phyloP scores from a whole-genome alignment of 345 rosid genomes.

The Salix viminalis region DNA sequence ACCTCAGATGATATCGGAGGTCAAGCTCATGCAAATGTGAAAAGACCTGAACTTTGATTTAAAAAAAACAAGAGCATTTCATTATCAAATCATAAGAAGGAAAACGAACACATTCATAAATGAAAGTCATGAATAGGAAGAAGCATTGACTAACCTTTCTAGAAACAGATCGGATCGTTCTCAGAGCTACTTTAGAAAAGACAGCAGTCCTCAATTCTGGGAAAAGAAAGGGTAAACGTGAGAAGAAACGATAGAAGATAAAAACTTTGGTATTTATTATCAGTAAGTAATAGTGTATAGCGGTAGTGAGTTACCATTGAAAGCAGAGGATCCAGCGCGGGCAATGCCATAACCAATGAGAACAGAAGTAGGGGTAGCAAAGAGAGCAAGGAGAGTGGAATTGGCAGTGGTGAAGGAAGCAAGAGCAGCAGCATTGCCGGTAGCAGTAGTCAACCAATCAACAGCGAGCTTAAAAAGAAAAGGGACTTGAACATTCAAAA shows the following conservation, averaged over 20 bases:
- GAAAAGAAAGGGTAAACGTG: conserved; percentile 10
- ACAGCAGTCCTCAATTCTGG: conserved; percentile 94
- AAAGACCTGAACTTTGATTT: conserved; percentile 53
- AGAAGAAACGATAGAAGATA: neutral
- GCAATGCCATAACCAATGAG: conserved; percentile 94
- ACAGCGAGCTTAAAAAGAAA: conserved; percentile 90
- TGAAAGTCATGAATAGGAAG: neutral
- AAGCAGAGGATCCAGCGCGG: conserved; percentile 72
- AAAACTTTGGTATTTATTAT: neutral
- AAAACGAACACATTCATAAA: neutral
- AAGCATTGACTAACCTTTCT: conserved; percentile 54
- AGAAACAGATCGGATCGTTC: conserved; percentile 88
- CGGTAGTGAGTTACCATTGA: conserved; percentile 52
- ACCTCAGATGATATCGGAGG: conserved; percentile 91
- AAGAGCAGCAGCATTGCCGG: conserved; percentile 48
- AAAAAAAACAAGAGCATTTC: neutral
- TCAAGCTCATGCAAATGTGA: conserved; percentile 92
- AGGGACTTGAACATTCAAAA: conserved; percentile 89
- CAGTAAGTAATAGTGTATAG: neutral
- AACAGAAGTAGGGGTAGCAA: conserved; percentile 83
- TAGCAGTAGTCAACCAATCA: conserved; percentile 73
- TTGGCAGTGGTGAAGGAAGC: conserved; percentile 57
- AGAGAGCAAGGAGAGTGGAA: conserved; percentile 53
- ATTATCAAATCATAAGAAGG: neutral
- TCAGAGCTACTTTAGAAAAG: conserved; percentile 83